Conservation (phyloP, 2,329 filamentous ascomycete genomes). For the Elsinoe necatrix region DNA sequence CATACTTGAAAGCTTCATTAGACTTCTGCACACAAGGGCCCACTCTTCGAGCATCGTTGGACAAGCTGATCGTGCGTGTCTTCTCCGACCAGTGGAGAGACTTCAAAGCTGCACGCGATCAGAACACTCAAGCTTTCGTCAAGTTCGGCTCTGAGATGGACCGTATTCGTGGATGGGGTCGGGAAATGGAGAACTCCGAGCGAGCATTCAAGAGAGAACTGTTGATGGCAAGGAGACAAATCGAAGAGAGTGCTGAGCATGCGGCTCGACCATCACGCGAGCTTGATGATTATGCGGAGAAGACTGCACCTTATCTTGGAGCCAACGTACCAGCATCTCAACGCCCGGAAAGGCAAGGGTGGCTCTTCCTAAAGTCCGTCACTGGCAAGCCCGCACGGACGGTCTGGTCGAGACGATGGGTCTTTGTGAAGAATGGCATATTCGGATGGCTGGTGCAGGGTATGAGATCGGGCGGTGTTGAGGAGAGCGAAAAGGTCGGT, state of each 20-base stretch:
- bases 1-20: slow-evolving; percentile 84
- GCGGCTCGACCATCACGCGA: slow-evolving; percentile 76
- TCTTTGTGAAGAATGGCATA: slow-evolving; percentile 89
- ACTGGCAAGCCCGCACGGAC: slow-evolving; percentile 83
- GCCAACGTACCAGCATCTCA: slow-evolving; percentile 44
- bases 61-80: slow-evolving; percentile 75
- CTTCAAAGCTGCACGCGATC: slow-evolving; percentile 63
- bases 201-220: slow-evolving; percentile 74
- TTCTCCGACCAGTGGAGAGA: slow-evolving; percentile 85
- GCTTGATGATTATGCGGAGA: slow-evolving; percentile 83
- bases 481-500: slow-evolving; percentile 93
- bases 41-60: slow-evolving; percentile 72
- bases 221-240: slow-evolving; percentile 65
- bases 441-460: slow-evolving; percentile 91
- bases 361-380: slow-evolving; percentile 75
- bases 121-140: slow-evolving; percentile 51
- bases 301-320: slow-evolving; percentile 80
- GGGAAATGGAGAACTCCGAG: slow-evolving; percentile 89
- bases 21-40: slow-evolving; percentile 87
- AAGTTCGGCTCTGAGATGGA: slow-evolving; percentile 77
- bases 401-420: slow-evolving; percentile 88
- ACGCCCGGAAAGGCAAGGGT: slow-evolving; percentile 82
- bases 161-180: slow-evolving; percentile 82
- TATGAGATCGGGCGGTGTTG: slow-evolving; percentile 68
- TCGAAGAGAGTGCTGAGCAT: slow-evolving; percentile 67